Evolutionary conservation across 257 asterid genomes (phyloP).

Genomic region (Parsonsia alboflavescens): DNA sequence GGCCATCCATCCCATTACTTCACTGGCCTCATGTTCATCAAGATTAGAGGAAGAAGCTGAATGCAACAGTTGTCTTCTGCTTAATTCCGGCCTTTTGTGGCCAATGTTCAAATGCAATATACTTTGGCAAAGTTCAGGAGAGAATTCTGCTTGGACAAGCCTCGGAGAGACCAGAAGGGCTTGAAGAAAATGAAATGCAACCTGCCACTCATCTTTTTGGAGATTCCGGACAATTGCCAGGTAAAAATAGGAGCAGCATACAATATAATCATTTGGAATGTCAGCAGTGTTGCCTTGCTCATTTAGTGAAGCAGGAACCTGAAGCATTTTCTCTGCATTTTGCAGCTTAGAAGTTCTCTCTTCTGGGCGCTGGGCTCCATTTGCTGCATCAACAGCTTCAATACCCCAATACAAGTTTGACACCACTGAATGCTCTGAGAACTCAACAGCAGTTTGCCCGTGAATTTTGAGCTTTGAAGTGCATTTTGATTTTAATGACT

Average conservation of each 20-base stretch:
- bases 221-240: slow-evolving; percentile 46
- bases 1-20: slow-evolving; percentile 54
- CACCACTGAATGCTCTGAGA: slow-evolving; percentile 62
- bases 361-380: slow-evolving; percentile 18
- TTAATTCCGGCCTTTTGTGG: slow-evolving; percentile 11
- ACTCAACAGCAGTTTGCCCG: slow-evolving; percentile 52
- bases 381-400: slow-evolving; percentile 45
- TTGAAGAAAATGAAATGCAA: slow-evolving; percentile 73
- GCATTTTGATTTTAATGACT: slow-evolving; percentile 43
- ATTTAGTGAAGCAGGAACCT: slow-evolving; percentile 73
- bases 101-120: slow-evolving; percentile 30
- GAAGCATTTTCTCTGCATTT: slow-evolving; percentile 73
- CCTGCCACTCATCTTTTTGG: slow-evolving; percentile 59
- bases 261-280: slow-evolving; percentile 40
- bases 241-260: slow-evolving; percentile 62
- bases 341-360: slow-evolving; percentile 36
- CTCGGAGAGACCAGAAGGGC: slow-evolving; percentile 58
- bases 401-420: slow-evolving; percentile 86
- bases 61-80: slow-evolving; percentile 15
- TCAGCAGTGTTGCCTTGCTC: slow-evolving; percentile 59
- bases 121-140: slow-evolving; percentile 46
- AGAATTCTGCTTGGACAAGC: slow-evolving; percentile 46
- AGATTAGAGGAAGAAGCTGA: slow-evolving; percentile 16
- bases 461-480: slow-evolving; percentile 50
- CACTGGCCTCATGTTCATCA: slow-evolving; percentile 32